Evolutionary conservation across 306 rosid genomes (phyloP), one percentile per base, ranked within the genome.

Genomic region (Prunus fruticosa): DNA sequence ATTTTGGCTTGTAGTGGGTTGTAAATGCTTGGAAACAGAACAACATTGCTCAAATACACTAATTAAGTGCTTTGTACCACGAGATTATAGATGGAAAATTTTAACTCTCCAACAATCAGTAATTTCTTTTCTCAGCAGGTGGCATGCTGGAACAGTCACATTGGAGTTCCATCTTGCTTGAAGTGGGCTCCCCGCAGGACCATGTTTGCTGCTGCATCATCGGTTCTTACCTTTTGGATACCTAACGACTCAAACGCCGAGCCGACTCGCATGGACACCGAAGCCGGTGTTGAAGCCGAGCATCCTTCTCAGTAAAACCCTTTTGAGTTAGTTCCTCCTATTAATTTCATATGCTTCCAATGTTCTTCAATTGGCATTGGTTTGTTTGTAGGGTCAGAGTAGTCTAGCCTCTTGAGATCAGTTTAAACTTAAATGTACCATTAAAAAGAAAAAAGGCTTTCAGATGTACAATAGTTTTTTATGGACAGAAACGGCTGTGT

Each of bases 121-220:
- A 53, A 38, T 38, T 38, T 38, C 9, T 38, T 45, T 4, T 53
- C 22, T 20, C 3, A 50, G 11, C 72, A 92, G 98, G 96, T 95
- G 81, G 93, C 93, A 71, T 65, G 83, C 86, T 92, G 97, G 99
- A 91, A 69, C 86, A 95, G 97, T 34, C 86, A 88, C 72, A 87
- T 95, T 47, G 97, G 99, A 3, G 96, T 89, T 51, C 88, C 96
- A 30, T 95, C 82, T 2, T 92, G 99, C 92, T 79, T 95, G 88
- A 95, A 88, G 80, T 92, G 99, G 97, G 97, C 97, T 66, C 98
- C 97, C 52, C 97, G 93, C 60, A 84, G 97, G 28, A 92, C 89
- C 80, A 95, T 95, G 99, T 88, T 92, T 19, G 98, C 84, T 3
- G 93, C 97, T n/a, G 97, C 97, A 14, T 92, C 97, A 11, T 84